Percentiles rank a stretch among this genome's conserved stretches.
These are phyloP conservation scores for Tieghemostelium lacteum DNA, from an alignment of 78 protist species.

Conservation along the genomic window DNA sequence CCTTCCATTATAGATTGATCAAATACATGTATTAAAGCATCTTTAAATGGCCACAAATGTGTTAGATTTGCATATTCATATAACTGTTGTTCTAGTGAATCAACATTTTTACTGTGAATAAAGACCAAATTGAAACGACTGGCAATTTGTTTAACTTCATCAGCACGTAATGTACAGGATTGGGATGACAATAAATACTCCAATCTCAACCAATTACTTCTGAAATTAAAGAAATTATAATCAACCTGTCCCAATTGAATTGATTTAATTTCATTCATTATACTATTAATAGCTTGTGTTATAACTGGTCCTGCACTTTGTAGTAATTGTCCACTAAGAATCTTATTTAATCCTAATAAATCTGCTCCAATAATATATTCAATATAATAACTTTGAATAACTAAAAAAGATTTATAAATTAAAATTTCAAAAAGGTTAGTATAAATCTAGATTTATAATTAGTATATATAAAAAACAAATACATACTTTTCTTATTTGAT, in stretches of 20 bases:
- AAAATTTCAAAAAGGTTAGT: not conserved
- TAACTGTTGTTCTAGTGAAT: constrained; percentile 66
- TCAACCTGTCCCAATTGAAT: constrained; percentile 3
- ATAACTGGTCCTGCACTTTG: constrained; percentile 33
- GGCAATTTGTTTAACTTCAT: constrained; percentile 25
- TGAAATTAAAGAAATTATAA: constrained; percentile 35
- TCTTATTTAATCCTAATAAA: constrained; percentile 54
- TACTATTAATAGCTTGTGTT: constrained; percentile 8
- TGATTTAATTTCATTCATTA: constrained; percentile 18
- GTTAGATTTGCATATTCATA: constrained; percentile 58
- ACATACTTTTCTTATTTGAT: constrained; percentile 27
- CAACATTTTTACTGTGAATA: constrained; percentile 66
- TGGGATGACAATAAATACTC: constrained; percentile 42
- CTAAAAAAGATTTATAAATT: not conserved
- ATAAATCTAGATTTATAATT: not conserved
- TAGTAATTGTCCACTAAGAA: constrained; percentile 28
- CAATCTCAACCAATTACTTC: constrained; percentile 73
- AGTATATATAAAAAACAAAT: too few species aligned
- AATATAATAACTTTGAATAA: constrained; percentile 78
- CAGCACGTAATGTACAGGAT: constrained; percentile 42
- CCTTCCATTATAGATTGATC: constrained; percentile 12
- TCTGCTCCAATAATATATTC: constrained; percentile 80
- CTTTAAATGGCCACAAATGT: constrained; percentile 61
- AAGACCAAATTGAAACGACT: constrained; percentile 57
- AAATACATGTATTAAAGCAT: constrained; percentile 32